Conservation (phyloP, 2,329 filamentous ascomycete species). For the Celoporthe dispersa region DNA sequence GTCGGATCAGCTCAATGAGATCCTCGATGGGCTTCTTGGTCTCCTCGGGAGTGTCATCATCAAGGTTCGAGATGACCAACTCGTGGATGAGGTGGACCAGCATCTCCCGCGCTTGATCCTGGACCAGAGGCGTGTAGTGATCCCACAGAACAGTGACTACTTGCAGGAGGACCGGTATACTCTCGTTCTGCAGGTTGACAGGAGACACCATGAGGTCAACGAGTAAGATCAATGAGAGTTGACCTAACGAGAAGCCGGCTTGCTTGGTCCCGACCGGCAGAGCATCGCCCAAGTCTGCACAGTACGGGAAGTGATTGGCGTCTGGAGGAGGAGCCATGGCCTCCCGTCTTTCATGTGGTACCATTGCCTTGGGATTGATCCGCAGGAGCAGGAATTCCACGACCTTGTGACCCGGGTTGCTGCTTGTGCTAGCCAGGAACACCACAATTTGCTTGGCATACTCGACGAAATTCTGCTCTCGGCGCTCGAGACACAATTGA, state of each 20-base stretch:
- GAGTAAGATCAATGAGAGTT: constrained; percentile 88
- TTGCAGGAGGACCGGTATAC: constrained; percentile 84
- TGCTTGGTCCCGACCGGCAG: constrained; percentile 90
- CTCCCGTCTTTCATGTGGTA: constrained; percentile 81
- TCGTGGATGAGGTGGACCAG: constrained; percentile 97
- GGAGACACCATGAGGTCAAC: constrained; percentile 97
- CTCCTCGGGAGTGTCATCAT: constrained; percentile 64
- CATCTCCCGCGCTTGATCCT: constrained; percentile 97
- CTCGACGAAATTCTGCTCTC: constrained; percentile 97
- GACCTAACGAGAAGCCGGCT: constrained; percentile 87
- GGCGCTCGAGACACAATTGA: constrained; percentile 84
- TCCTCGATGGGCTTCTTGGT: constrained; percentile 81
- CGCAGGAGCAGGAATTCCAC: constrained; percentile 92
- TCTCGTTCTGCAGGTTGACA: constrained; percentile 76
- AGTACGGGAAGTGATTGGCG: constrained; percentile 77
- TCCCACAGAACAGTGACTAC: constrained; percentile 96
- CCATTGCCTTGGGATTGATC: constrained; percentile 95
- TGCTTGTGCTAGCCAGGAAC: constrained; percentile 81
- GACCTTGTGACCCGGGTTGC: constrained; percentile 81
- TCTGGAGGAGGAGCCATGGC: constrained; percentile 73
- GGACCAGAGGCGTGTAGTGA: constrained; percentile 91
- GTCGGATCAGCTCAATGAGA: constrained; percentile 83
- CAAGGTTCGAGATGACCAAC: constrained; percentile 79
- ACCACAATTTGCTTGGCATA: constrained; percentile 98
- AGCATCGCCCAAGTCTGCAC: constrained; percentile 79